Evolutionary conservation across 495 filamentous ascomycete genomes (phyloP).

Genomic region (Talaromyces stipitatus): DNA sequence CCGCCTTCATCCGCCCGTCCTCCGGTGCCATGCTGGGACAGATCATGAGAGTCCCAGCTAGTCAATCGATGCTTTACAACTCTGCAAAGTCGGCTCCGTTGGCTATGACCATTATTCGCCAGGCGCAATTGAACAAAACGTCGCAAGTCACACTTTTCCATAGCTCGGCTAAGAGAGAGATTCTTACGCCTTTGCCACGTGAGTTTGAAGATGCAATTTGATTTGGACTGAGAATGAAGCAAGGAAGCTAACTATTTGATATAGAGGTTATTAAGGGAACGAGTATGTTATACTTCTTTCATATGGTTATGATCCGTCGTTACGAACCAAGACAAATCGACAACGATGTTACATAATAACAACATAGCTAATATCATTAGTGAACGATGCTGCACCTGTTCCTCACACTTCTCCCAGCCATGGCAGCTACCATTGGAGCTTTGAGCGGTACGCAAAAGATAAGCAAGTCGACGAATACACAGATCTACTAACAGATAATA

Average conservation of each 20-base stretch:
- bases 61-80: too few species aligned
- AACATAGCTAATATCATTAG: conserved; percentile 29
- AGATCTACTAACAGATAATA: conserved; percentile 18
- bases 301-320: not conserved
- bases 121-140: not conserved
- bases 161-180: conserved; percentile 54
- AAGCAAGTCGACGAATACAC: not conserved
- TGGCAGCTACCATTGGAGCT: conserved; percentile 97
- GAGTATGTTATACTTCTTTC: conserved; percentile 46
- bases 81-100: conserved; percentile 17
- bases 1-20: conserved; percentile 33
- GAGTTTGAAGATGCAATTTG: conserved; percentile 29
- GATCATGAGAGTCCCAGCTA: not conserved
- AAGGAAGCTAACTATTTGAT: conserved; percentile 22
- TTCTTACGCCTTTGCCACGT: conserved; percentile 66
- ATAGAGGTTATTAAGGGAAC: conserved; percentile 72
- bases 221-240: conserved; percentile 14
- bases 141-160: conserved; percentile 62
- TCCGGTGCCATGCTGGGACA: conserved; percentile 7
- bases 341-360: not conserved
- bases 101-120: conserved; percentile 31
- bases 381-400: conserved; percentile 81
- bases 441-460: conserved; percentile 61
- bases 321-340: not conserved
- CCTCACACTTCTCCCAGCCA: conserved; percentile 63